Evolutionary conservation across 148 eudicot species (phyloP).

Genomic region (Mesembryanthemum crystallinum): DNA sequence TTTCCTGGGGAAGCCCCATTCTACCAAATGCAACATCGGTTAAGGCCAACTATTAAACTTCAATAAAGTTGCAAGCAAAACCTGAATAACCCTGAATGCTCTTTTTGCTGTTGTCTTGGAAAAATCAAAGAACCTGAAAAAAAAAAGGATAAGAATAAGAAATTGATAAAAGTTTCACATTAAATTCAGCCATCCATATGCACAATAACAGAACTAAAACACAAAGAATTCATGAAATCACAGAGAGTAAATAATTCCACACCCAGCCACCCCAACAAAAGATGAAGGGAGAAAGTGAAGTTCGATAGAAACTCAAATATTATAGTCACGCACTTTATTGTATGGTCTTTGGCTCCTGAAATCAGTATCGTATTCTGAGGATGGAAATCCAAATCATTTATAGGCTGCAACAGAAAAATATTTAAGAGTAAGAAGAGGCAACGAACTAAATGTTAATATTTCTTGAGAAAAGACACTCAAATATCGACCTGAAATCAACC

Average conservation of each 20-base stretch:
- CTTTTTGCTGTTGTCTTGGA: constrained; percentile 82
- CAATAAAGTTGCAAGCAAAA: constrained; percentile 14
- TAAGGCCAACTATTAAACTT: neutral
- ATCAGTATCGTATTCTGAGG: constrained; percentile 68
- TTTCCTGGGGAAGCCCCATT: neutral
- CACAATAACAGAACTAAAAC: neutral
- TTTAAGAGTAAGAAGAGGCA: constrained; percentile 17
- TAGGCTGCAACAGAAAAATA: constrained; percentile 52
- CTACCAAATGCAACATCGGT: neutral
- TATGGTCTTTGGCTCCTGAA: constrained; percentile 84
- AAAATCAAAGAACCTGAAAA: constrained; percentile 82
- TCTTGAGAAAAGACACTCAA: neutral
- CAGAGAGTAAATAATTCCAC: neutral
- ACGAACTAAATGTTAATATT: neutral
- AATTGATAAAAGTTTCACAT: constrained; percentile 4
- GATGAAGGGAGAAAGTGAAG: neutral
- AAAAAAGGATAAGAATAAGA: no score
- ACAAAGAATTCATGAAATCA: neutral
- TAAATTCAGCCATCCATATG: neutral
- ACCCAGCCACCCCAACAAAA: neutral
- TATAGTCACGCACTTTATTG: constrained; percentile 58
- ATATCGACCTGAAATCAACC: neutral
- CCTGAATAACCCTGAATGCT: constrained; percentile 90
- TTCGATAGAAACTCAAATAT: neutral
- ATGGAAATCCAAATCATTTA: constrained; percentile 91